Conservation (phyloP, 73 alveolate genomes). For the Paramecium pentaurelia region DNA sequence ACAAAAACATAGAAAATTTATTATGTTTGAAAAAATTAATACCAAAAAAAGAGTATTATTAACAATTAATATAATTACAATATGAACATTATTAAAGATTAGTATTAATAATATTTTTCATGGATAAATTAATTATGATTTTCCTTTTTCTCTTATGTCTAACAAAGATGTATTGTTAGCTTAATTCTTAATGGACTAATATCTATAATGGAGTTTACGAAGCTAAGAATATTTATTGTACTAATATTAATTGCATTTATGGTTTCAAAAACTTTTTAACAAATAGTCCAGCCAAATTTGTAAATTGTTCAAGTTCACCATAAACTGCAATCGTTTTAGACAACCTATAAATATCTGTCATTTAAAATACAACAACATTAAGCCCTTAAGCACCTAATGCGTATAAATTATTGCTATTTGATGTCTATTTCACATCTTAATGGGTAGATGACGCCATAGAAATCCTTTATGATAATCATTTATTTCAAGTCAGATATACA, state of each 20-base stretch:
- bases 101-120: background rate
- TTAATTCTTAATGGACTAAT: background rate
- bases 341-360: background rate
- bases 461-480: background rate
- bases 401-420: background rate
- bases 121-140: background rate
- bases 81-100: background rate
- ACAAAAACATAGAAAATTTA: background rate
- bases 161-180: background rate
- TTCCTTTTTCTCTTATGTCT: background rate
- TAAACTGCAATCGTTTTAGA: background rate
- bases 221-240: background rate
- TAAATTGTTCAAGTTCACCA: background rate
- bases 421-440: background rate
- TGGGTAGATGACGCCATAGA: background rate
- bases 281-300: background rate
- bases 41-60: background rate
- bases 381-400: background rate
- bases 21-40: background rate
- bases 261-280: background rate
- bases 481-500: background rate
- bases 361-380: background rate
- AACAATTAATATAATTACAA: background rate
- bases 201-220: background rate
- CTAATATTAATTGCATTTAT: background rate